phyloP scores from a whole-genome alignment of 2,329 filamentous ascomycete species.

The Pochonia chlamydosporia region DNA sequence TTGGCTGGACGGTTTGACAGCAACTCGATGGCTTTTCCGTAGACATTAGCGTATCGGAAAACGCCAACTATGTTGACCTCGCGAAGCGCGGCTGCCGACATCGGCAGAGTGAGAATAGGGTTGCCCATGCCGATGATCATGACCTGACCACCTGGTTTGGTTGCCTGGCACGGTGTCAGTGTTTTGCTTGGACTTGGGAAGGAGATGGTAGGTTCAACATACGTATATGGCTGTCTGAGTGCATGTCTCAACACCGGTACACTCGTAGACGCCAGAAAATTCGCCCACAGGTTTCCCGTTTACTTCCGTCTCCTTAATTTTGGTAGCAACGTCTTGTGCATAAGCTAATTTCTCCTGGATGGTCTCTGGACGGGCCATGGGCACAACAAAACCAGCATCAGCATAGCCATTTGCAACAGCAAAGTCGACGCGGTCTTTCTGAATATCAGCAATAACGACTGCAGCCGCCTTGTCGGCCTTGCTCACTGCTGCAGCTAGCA shows the following conservation, averaged over 20 bases:
- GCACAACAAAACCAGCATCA: constrained; percentile 45
- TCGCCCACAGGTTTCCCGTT: constrained; percentile 49
- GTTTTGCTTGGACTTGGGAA: neutral
- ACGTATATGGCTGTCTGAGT: constrained; percentile 70
- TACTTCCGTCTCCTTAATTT: constrained; percentile 30
- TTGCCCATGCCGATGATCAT: constrained; percentile 70
- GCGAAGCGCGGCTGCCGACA: constrained; percentile 61
- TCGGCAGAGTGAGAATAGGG: constrained; percentile 62
- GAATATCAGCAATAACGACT: constrained; percentile 51
- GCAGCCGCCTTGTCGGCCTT: constrained; percentile 37
- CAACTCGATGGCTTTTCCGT: constrained; percentile 49
- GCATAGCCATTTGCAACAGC: constrained; percentile 51
- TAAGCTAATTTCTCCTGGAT: constrained; percentile 48
- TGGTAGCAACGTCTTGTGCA: constrained; percentile 42
- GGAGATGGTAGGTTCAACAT: constrained; percentile 15
- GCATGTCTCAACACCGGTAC: constrained; percentile 72
- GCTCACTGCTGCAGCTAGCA: constrained; percentile 54
- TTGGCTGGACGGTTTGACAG: constrained; percentile 40
- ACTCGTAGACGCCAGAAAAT: constrained; percentile 67
- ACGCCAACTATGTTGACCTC: constrained; percentile 68
- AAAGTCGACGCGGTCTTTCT: constrained; percentile 51
- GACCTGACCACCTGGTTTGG: constrained; percentile 62
- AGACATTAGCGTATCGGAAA: constrained; percentile 72
- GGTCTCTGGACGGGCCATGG: constrained; percentile 39
- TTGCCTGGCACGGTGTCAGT: constrained; percentile 33